Evolutionary conservation across 345 rosid species (phyloP), one percentile per base, ranked within the genome.

Genomic region (Crucihimalaya himalaica): DNA sequence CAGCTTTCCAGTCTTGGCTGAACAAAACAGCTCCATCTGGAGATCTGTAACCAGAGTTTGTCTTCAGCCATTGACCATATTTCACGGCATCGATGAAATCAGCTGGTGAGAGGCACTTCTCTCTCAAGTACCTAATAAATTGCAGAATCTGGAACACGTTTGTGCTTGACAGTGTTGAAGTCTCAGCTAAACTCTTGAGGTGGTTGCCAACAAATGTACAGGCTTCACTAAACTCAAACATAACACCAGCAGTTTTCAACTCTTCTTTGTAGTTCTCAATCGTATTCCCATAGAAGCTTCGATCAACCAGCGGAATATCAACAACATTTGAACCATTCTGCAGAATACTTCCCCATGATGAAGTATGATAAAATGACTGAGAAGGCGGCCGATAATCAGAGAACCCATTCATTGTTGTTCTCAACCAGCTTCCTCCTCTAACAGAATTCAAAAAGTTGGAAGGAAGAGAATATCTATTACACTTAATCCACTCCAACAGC

Each of bases 281-380:
- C 25, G 32, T 11, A 0, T 45, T 71, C 15, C 96, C 91, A 55
- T 91, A 91, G 72, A 71, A 89, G 4, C 20, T 65, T 35, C 67
- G 69, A 72, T 91, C 96, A n/a, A 91, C 68, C 4, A 91, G 66
- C 0, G 97, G 97, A 72, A 91, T 81, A 71, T 87, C 91, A 11
- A 86, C 91, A 14, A 86, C 86, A 55, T 78, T 83, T 0, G 82
- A 72, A 27, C 70, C 85, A 34, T 78, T 79, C 81, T 89, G 93
- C 63, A 91, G 75, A 71, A 86, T 48, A 43, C 37, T 55, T 66
- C 91, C 96, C 93, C 87, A 84, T 5, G 90, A 83, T 9, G 81
- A 48, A 62, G 78, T 31, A 68, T 77, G 83, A 16, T 83, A 78
- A 64, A 91, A 89, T 0, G 93, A 85, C 71, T 91, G 76, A 13